phyloP scores from a whole-genome alignment of 257 asterid species.

The Ilex asprella region DNA sequence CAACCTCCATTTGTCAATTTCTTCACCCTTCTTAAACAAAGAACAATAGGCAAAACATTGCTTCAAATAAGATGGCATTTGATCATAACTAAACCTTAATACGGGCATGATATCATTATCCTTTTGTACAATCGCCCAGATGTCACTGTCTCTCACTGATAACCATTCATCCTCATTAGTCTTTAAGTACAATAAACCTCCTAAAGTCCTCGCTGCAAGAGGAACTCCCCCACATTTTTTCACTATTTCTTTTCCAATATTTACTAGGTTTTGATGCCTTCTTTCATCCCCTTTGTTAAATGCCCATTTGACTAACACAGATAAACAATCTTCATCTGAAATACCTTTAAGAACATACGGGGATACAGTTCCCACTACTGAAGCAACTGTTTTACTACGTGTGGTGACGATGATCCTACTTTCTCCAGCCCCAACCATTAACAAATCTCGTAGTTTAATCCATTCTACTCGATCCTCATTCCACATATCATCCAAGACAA shows the following conservation, averaged over 20 bases:
- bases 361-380: conserved; percentile 9
- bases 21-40: conserved; percentile 13
- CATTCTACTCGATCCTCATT: conserved; percentile 18
- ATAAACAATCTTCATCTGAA: conserved; percentile 11
- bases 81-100: conserved; percentile 3
- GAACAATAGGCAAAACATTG: conserved; percentile 22
- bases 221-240: conserved; percentile 20
- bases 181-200: conserved; percentile 8
- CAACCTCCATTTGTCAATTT: conserved; percentile 8
- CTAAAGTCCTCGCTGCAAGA: no score
- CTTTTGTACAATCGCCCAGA: conserved; percentile 7
- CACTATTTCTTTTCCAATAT: conserved; percentile 20
- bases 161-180: conserved; percentile 19
- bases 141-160: conserved; percentile 4
- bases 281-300: conserved; percentile 13
- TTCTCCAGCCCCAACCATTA: conserved; percentile 11
- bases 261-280: conserved; percentile 3
- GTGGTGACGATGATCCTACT: conserved; percentile 23
- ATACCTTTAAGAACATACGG: conserved; percentile 12
- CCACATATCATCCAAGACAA: conserved; percentile 24
- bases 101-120: conserved; percentile 8
- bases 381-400: conserved; percentile 11
- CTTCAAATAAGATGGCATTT: conserved; percentile 6
- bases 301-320: conserved; percentile 17
- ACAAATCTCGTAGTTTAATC: conserved; percentile 13